Evolutionary conservation across 805 yeast species (phyloP), one percentile per base, ranked within the genome.

Genomic region (Sporopachydermia quercuum): DNA sequence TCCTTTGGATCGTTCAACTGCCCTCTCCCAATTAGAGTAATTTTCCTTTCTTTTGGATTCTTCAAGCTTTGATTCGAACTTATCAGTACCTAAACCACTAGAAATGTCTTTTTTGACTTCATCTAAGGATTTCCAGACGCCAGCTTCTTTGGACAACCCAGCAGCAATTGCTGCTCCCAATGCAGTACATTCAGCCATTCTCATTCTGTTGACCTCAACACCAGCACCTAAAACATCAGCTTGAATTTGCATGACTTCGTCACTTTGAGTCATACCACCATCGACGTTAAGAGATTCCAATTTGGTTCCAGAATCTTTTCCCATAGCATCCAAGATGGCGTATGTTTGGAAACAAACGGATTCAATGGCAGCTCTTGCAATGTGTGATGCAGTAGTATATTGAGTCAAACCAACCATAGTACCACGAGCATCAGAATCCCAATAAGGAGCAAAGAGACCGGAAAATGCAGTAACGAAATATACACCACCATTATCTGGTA

Each of bases 131-230:
- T 66, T 67, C 95, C 96, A 87, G 37, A 85, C 57, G 36, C 65
- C 61, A 42, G 82, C 70, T 15, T 75, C 73, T 16, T 64, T 59
- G 11, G 74, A 74, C 51, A 86, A 63, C 8, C 96, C 95, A 2
- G 97, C 94, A 18, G 96, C 96, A 48, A 89, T 81, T 3, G 96
- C 96, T 4, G 95, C 94, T 18, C 97, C 97, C 45, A 87, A 68
- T 0, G 96, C 96, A 3, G 96, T 87, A 55, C 95, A 85, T 60
- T 87, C 97, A 27, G 84, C 65, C 56, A 78, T 81, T 19, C 74
- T 70, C 1, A 96, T 86, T 50, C 96, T 69, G 49, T 74, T 71
- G 35, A 87, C 89, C 18, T 77, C 74, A 33, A 78, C 82, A 60
- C 86, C 75, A 1, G 91, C 89, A 3, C 96, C 96, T 48, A 85